Base-by-base conservation (phyloP, 1,284 basidiomycete genomes). In the Fomitopsis schrenkii region DNA sequence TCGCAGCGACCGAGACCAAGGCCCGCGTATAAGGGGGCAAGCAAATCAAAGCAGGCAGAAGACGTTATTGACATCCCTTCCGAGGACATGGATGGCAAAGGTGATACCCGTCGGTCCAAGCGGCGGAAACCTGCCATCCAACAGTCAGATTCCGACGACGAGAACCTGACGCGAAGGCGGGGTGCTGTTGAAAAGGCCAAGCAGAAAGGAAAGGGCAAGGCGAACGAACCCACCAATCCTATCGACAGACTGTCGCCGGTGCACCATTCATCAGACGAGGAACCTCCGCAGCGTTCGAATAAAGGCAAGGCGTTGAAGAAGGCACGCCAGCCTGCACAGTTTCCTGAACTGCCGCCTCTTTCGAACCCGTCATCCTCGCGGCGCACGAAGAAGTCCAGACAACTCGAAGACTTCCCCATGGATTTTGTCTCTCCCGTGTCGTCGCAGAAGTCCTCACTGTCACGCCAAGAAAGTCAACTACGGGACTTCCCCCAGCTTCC, bases 11-110 rank as follows among this genome's bases (percentile, higher is more conserved):
- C 63, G 0, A 59, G 14, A 2, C 66, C 68, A 0, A 62, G 65
- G 7, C 68, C 68, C 2, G 60, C 59, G 9, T 59, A 64, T 45
- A 64, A 63, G 44, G 64, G 42, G 14, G 26, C 48, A 2, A 15
- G 15, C 58, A 28, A 19, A 4, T 26, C 10, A 15, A 42, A 38
- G 26, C 9, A 35, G 33, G 19, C 40, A 3, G 44, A 59, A 12
- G 30, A 46, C 22, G 54, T 12, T 5, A 33, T 40, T 26, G 52
- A 22, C 22, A n/a, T 40, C 35, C n/a, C 35, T 14, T 38, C 52
- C 4, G 35, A 38, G 5, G 17, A 40, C 35, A 5, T 10, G 19
- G 52, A 54, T 12, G 35, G 52, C 28, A 2, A 35, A 54, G n/a
- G 3, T 10, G 12, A 4, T 19, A 9, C 10, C 33, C 52, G 52